Percentiles rank a stretch among this genome's conserved stretches.
Conservation (phyloP, 345 rosid species). For the Turritis glabra region DNA sequence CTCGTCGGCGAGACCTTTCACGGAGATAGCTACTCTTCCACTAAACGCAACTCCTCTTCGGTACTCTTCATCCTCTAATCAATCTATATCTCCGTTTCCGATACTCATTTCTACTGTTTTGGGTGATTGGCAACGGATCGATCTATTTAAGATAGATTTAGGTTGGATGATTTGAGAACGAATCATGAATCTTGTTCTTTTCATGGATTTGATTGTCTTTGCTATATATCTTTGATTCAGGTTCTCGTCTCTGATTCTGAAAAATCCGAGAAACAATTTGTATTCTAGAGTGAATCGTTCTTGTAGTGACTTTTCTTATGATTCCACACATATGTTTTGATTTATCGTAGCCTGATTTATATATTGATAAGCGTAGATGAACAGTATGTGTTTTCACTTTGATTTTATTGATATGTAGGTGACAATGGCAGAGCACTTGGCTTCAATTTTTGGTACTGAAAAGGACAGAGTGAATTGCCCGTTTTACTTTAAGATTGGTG, state of each 20-base stretch:
- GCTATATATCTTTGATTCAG: neutral
- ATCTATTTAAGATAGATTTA: neutral
- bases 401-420: neutral
- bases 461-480: slow-evolving; percentile 88
- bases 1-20: slow-evolving; percentile 3
- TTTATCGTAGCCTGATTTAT: neutral
- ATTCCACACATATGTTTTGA: neutral
- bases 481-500: slow-evolving; percentile 83
- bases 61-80: neutral
- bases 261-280: neutral
- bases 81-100: neutral
- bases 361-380: neutral
- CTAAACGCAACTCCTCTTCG: slow-evolving; percentile 2
- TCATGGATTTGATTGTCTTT: neutral
- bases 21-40: neutral
- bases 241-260: neutral
- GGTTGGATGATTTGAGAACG: neutral
- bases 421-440: slow-evolving; percentile 87
- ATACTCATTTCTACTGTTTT: neutral
- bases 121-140: neutral
- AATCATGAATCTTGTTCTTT: neutral
- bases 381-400: neutral
- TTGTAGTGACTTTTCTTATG: neutral
- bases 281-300: neutral
- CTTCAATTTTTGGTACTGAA: slow-evolving; percentile 80